phyloP scores from a whole-genome alignment of 176 grass and related monocot species.

The Eremochloa ophiuroides region DNA sequence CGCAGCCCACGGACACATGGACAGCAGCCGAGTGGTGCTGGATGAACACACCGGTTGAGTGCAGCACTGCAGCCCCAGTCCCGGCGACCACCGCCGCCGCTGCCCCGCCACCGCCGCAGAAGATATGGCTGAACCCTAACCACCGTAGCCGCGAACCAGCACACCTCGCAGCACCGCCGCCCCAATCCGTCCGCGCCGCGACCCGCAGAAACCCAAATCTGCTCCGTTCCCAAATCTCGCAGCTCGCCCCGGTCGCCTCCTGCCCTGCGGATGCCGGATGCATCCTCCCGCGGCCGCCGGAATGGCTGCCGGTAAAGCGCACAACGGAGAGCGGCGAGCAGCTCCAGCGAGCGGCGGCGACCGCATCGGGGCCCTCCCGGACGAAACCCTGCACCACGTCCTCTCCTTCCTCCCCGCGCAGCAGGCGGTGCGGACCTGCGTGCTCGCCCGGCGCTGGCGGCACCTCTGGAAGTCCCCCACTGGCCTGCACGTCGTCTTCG shows the following conservation, averaged over 20 bases:
- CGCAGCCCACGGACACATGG: no score
- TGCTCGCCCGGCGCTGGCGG: conserved; percentile 6
- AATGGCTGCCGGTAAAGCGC: neutral
- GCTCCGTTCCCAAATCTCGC: neutral
- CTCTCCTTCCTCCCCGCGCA: conserved; percentile 5
- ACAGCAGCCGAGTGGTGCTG: no score
- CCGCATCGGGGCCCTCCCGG: conserved; percentile 2
- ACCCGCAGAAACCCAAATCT: neutral
- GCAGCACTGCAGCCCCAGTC: no score
- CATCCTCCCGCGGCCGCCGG: no score
- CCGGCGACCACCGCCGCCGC: neutral
- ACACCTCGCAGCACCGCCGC: neutral
- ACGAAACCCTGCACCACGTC: neutral
- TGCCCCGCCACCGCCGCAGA: no score
- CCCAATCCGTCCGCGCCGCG: no score
- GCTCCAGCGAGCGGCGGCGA: neutral
- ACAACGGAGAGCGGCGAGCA: neutral
- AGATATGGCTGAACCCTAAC: neutral
- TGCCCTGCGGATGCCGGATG: neutral
- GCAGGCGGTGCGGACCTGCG: neutral
- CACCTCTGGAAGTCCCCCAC: neutral
- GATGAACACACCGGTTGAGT: no score
- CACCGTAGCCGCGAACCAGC: neutral
- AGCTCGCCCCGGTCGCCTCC: neutral
- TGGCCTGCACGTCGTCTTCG: neutral